Evolutionary conservation across 2,329 filamentous ascomycete species (phyloP), one percentile per base, ranked within the genome.

Genomic region (Aspergillus tamarii): DNA sequence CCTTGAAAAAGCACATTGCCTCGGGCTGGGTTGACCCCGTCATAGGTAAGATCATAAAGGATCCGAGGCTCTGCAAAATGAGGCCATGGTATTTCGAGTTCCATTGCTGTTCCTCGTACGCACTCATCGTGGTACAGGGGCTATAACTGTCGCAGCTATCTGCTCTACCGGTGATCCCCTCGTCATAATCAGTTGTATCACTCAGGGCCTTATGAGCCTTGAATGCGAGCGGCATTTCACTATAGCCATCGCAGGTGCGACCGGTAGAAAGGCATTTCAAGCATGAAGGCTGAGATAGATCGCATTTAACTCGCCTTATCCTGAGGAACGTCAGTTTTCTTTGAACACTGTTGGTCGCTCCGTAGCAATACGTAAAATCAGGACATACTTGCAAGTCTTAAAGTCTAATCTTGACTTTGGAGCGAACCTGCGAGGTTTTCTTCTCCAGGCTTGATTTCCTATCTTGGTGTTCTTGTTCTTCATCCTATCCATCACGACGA

Each of bases 381-480:
- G 66, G 55, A 72, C 77, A 76, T 61, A 80, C 77, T 80, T 80
- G 77, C 77, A 80, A 48, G 77, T 80, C 67, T 76, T 78, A 67
- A 77, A 80, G 55, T 77, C 77, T 16, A 75, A 68, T 69, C 72
- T 75, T 65, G 77, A 80, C 70, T 79, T 80, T 66, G 77, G 75
- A 60, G 78, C 75, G 39, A 75, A 79, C 46, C 73, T 75, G 52
- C 77, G 78, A 60, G 60, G 76, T 61, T 69, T 75, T 65, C 65
- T 79, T 68, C 77, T 78, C 77, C 77, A 79, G 45, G 74, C 72
- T 63, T 77, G 72, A 63, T 67, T 77, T 59, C 54, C 66, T 26
- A 39, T 56, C 62, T 70, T 73, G 64, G 53, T 41, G 9, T 59
- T 58, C 39, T 55, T 52, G 41, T 28, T 45, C 54, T 64, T 59